These are phyloP conservation scores for Ophiocordyceps camponoti-saundersi DNA, from an alignment of 2,329 filamentous ascomycete genomes.

Conservation along the genomic window DNA sequence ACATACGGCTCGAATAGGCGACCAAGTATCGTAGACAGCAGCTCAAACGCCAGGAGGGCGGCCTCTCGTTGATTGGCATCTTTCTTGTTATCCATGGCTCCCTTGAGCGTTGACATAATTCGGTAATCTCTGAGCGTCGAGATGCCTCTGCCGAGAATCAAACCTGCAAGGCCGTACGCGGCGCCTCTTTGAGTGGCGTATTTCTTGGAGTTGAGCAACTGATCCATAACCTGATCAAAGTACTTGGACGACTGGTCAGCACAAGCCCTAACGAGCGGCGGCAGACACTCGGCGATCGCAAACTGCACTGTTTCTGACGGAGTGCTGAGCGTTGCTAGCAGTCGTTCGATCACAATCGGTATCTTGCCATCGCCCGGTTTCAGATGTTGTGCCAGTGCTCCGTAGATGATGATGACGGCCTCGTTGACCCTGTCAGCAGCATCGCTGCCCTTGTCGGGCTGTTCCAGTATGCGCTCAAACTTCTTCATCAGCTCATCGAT, in stretches of 20 bases:
- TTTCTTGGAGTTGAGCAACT: conserved; percentile 71
- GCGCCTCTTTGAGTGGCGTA: conserved; percentile 88
- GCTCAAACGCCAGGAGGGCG: conserved; percentile 75
- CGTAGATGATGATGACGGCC: conserved; percentile 94
- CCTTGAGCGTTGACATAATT: conserved; percentile 64
- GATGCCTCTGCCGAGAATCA: conserved; percentile 79
- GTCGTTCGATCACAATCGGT: conserved; percentile 69
- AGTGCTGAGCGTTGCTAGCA: conserved; percentile 77
- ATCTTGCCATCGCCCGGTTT: conserved; percentile 73
- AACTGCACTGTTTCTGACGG: conserved; percentile 96
- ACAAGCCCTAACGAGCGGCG: conserved; percentile 73
- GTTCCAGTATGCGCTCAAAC: conserved; percentile 77
- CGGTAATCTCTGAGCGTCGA: conserved; percentile 67
- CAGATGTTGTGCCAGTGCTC: conserved; percentile 78
- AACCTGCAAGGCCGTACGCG: conserved; percentile 83
- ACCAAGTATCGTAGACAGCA: conserved; percentile 72
- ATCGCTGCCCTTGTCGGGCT: conserved; percentile 64
- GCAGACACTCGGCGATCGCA: conserved; percentile 84
- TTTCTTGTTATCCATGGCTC: conserved; percentile 88
- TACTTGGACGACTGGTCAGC: conserved; percentile 65
- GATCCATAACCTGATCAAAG: conserved; percentile 63
- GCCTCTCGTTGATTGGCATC: conserved; percentile 79
- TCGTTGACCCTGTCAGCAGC: conserved; percentile 84
- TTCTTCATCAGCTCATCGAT: conserved; percentile 85
- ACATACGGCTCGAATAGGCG: conserved; percentile 91